Evolutionary conservation across 2,329 filamentous ascomycete species (phyloP), one percentile per base, ranked within the genome.

Genomic region (Gnomoniopsis smithogilvyi): DNA sequence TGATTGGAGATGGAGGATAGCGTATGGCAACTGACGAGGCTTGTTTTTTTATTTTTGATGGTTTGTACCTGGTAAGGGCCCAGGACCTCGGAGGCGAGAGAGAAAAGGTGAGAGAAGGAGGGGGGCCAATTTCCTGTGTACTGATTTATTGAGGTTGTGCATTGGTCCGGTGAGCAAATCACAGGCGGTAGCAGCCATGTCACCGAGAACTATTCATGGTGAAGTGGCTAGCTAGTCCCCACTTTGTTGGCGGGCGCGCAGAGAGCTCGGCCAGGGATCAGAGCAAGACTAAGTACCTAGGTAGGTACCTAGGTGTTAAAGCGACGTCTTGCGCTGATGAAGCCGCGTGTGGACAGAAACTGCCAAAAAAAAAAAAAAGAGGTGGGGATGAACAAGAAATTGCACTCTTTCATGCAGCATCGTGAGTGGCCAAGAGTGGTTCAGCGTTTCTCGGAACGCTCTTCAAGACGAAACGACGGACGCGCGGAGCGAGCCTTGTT

Each of bases 361-460:
- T n/a, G n/a, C n/a, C n/a, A n/a, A n/a, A n/a, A n/a, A n/a, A n/a
- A n/a, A n/a, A n/a, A 30, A 21, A 17, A 22, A 36, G 38, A 43
- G 14, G 38, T 43, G 38, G 56, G 56, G 45, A 45, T 33, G 34
- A 43, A 46, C 41, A 30, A 51, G 50, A 59, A 54, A 59, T 59
- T 59, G 56, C 50, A 49, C 45, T 21, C 33, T 45, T 52, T 34
- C 26, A 46, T 41, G 58, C 51, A 50, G 45, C 33, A 51, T 56
- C 26, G 26, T 51, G 50, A 60, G 34, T 58, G 58, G 53, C 41
- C 36, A 30, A 43, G n/a, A 22, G 48, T 26, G 38, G 49, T 34
- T 15, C 49, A 15, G 36, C 34, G 14, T 41, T 19, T 24, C 49
- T 21, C 24, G 19, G 19, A 19, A 8, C n/a, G 17, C 3, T 8